Base-by-base conservation (phyloP, 768 basidiomycete genomes). In the Hericium coralloides region DNA sequence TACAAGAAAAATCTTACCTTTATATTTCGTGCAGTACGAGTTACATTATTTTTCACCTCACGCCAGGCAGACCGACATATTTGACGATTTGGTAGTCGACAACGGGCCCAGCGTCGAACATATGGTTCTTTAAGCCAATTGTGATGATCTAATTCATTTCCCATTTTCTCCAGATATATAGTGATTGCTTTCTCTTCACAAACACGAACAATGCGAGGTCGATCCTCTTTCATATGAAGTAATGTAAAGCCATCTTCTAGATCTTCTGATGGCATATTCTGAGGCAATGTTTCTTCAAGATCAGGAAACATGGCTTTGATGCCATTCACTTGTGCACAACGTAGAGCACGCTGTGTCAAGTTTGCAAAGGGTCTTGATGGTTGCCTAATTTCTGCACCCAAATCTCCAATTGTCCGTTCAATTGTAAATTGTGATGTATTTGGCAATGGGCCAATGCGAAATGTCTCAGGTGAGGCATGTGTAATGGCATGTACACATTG, bases 401-500 rank as follows among this genome's bases (percentile, higher is more conserved):
- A 51, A 43, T 61, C 43, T 6, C 59, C 60, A n/a, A 61, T 72
- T 1, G 53, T 55, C 0, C 59, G 60, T 57, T 75, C 73, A 60
- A 74, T 66, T 5, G 68, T 62, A 64, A 68, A 75, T 52, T 71
- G 68, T 2, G 67, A 61, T 8, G 53, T 62, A 1, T 43, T 55
- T 2, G 49, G 43, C 0, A 52, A 59, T 25, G 67, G 67, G 0
- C 72, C 69, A 37, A 68, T 20, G 3, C 64, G 60, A 0, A 18
- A 4, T 41, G 60, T 53, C 55, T 76, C 69, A 0, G 55, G 53
- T 7, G 56, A 60, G n/a, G 67, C 37, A 51, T 76, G 75, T 1
- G 64, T 23, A 10, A 72, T 52, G 0, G 62, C 56, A 55, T 75
- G 73, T 17, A 75, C 57, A 50, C 68, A 63, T 22, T 59, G 74